Evolutionary conservation across 306 rosid genomes (phyloP).

Genomic region (Pueraria montana): DNA sequence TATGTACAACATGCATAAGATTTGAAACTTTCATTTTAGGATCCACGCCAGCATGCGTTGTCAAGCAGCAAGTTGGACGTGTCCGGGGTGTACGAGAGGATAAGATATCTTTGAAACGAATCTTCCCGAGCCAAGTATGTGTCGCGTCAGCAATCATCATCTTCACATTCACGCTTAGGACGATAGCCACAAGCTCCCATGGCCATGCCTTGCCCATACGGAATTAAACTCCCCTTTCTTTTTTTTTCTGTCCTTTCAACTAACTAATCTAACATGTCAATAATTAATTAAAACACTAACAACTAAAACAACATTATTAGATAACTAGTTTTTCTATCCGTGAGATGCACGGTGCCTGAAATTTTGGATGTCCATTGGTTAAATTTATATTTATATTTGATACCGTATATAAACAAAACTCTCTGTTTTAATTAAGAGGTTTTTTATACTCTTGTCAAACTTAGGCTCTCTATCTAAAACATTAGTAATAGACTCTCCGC

Average conservation of each 20-base stretch:
- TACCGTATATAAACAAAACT: no score
- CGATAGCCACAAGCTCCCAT: neutral
- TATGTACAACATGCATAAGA: conserved; percentile 25
- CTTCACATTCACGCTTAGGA: neutral
- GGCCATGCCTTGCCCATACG: neutral
- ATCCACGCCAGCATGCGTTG: conserved; percentile 63
- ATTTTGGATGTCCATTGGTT: no score
- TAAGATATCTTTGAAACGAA: conserved; percentile 35
- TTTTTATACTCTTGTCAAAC: no score
- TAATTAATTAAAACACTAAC: neutral
- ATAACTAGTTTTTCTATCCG: no score
- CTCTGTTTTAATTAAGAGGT: no score
- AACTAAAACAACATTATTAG: no score
- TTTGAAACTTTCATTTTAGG: conserved; percentile 46
- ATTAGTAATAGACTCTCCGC: no score
- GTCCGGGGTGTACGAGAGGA: conserved; percentile 16
- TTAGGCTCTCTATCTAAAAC: no score
- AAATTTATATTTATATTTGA: no score
- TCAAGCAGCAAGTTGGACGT: conserved; percentile 1
- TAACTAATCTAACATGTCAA: neutral
- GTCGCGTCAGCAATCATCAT: neutral
- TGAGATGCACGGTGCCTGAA: no score
- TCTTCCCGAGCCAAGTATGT: neutral
- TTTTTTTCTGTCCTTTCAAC: neutral
- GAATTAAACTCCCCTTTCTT: neutral